phyloP scores from a whole-genome alignment of 352 stramenopile genomes.

The Globisporangium echinulatum region DNA sequence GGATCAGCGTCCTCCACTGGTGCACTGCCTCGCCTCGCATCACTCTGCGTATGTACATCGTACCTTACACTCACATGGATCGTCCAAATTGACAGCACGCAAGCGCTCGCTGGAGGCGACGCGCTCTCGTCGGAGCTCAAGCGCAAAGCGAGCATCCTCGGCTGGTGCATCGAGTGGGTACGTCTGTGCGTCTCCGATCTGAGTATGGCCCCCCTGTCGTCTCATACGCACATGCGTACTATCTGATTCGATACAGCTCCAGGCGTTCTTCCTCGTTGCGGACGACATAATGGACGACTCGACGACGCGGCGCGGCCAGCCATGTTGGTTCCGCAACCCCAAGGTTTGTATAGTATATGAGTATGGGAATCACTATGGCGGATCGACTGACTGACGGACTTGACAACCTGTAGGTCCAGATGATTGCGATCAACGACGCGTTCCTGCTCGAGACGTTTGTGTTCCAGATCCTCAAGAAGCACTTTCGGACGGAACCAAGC shows the following conservation, averaged over 20 bases:
- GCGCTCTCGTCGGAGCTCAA: constrained; percentile 59
- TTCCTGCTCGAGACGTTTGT: constrained; percentile 94
- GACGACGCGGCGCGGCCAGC: constrained; percentile 91
- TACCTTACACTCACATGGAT: not conserved
- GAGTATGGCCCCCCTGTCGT: not conserved
- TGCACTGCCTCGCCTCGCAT: constrained; percentile 8
- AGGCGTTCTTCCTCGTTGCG: constrained; percentile 98
- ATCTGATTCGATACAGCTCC: constrained; percentile 46
- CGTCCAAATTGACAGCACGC: constrained; percentile 25
- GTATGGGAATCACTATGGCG: constrained; percentile 12
- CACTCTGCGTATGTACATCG: not conserved
- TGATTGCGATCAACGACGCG: constrained; percentile 97
- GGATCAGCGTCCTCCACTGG: constrained; percentile 93
- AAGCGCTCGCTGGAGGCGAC: constrained; percentile 44
- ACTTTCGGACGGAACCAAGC: constrained; percentile 73
- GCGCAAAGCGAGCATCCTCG: constrained; percentile 89
- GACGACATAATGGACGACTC: constrained; percentile 99
- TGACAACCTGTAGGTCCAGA: constrained; percentile 44
- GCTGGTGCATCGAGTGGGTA: constrained; percentile 98
- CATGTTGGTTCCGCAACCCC: constrained; percentile 95
- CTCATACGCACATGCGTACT: not conserved
- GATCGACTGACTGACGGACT: no score
- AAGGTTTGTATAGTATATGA: constrained; percentile 15
- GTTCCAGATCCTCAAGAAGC: constrained; percentile 85
- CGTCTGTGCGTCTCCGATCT: not conserved